Evolutionary conservation across 148 eudicot species (phyloP), one percentile per base, ranked within the genome.

Genomic region (Mesembryanthemum crystallinum): DNA sequence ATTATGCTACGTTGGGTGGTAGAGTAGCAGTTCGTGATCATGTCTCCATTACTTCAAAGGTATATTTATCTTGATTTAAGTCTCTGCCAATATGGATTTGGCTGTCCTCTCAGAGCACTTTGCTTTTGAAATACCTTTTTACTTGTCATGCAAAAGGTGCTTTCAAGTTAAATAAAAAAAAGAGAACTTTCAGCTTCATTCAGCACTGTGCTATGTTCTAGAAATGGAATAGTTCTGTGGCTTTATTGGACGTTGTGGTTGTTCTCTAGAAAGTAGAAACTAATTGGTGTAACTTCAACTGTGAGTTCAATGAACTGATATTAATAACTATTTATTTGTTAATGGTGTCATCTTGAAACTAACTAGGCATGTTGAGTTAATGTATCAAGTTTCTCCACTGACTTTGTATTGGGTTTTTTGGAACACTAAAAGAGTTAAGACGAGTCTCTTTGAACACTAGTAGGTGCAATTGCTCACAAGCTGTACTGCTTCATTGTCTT

Each of bases 11-110:
- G 55, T 83, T 92, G 71, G 97, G 97, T 29, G 98, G 98, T 67
- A 88, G 96, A 80, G 98, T 85, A 63, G 95, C 89, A 69, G 78
- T 94, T 42, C 82, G 94, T 55, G 98, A 94, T 84, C 98, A 94
- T 77, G 91, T 90, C 73, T 83, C 89, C 72, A 83, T 94, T 73
- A 85, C 76, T 55, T 90, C 97, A 54, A 89, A 90, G 89, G 98
- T 94, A 82, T 20, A 21, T 60, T 21, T 57, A 1, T 64, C 14
- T 55, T 54, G 20, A 13, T 18, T 30, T 42, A 8, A 23, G 27
- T 67, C 9, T 18, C 9, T 55, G 52, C 49, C 32, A 25, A 25
- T 24, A 29, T 29, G 6, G 37, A 62, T 14, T 45, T 33, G 4
- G 18, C 37, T 14, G 24, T 21, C 20, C 7, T 17, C 25, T 24